A percentile compares a stretch with the other conserved stretches of the same genome.
These are phyloP conservation scores for Xylaria sp. DNA, from an alignment of 2,329 filamentous ascomycete genomes.

Conservation along the genomic window DNA sequence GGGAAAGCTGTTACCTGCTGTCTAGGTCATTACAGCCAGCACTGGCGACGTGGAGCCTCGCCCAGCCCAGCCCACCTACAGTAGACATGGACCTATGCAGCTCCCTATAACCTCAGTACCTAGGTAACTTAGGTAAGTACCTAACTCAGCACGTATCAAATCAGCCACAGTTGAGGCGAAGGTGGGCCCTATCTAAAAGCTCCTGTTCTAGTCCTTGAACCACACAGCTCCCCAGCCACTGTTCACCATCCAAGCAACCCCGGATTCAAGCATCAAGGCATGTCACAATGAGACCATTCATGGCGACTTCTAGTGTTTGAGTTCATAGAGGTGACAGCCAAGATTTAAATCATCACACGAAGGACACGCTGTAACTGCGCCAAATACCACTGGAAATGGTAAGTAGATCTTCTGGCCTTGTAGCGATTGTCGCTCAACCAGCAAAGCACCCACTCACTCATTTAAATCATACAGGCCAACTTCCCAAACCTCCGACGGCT, in stretches of 20 bases:
- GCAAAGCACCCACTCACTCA: slow-evolving; percentile 9
- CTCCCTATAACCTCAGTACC: too few relatives aligned
- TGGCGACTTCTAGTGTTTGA: not conserved
- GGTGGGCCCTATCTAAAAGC: too few relatives aligned
- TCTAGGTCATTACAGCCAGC: not conserved
- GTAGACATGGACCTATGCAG: too few relatives aligned
- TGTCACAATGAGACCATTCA: not conserved
- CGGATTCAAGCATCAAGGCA: too few relatives aligned
- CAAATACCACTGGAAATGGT: slow-evolving; percentile 11
- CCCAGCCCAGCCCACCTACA: too few relatives aligned
- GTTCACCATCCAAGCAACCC: too few relatives aligned
- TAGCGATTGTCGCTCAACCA: not conserved
- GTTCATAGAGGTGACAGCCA: not conserved
- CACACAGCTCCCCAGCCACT: too few relatives aligned
- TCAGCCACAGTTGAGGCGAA: not conserved
- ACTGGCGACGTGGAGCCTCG: slow-evolving; percentile 16
- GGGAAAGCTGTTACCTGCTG: not conserved
- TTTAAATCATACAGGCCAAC: slow-evolving; percentile 67
- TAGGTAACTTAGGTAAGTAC: too few relatives aligned
- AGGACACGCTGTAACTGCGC: not conserved
- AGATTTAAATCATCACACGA: not conserved
- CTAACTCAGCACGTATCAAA: not conserved
- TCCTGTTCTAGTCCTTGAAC: too few relatives aligned
- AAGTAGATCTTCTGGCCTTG: not conserved
- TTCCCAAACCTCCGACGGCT: slow-evolving; percentile 94